Base-by-base conservation (phyloP, 2,329 filamentous ascomycete species). In the Rhynchosporium secalis region DNA sequence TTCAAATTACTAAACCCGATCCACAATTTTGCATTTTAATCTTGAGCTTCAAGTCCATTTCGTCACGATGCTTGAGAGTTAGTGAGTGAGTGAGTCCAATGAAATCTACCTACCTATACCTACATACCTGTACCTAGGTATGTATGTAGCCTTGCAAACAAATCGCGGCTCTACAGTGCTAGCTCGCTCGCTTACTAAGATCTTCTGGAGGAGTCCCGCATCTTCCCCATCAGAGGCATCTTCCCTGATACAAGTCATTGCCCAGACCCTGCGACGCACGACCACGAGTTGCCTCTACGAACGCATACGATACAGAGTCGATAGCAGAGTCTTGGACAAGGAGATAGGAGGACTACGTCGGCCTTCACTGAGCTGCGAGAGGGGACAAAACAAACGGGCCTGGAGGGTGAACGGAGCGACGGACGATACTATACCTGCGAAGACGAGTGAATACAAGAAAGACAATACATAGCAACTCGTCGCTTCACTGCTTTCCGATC, bases 171-270 rank as follows among this genome's bases (percentile, higher is more conserved):
- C 13, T 9, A 10, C 20, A 20, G 20, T 20, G 20, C 20, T 20
- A 20, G 20, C 20, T 20, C 20, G 29, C 13, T 9, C 12, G 49
- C 48, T 65, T 65, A 64, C 36, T 72, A 67, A 72, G 68, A 68
- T 51, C 66, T 31, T 60, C 59, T 61, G 67, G 61, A 56, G 54
- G 45, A 38, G 31, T 62, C 52, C 59, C 62, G 61, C 26, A 10
- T 38, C 61, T 55, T 60, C 68, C 70, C 67, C 64, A 63, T 61
- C 63, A 47, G 63, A 66, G 64, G 58, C 58, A 31, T 65, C 49
- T 64, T 71, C 60, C 59, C 66, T 63, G 60, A 61, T 70, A 69
- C 71, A 72, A 68, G 67, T 68, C 62, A 68, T 63, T 20, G n/a
- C 33, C 31, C 62, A 59, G 31, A 38, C 33, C 8, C 7, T 26